Base-by-base conservation (phyloP, 2,329 filamentous ascomycete genomes). In the Curvularia sp. region DNA sequence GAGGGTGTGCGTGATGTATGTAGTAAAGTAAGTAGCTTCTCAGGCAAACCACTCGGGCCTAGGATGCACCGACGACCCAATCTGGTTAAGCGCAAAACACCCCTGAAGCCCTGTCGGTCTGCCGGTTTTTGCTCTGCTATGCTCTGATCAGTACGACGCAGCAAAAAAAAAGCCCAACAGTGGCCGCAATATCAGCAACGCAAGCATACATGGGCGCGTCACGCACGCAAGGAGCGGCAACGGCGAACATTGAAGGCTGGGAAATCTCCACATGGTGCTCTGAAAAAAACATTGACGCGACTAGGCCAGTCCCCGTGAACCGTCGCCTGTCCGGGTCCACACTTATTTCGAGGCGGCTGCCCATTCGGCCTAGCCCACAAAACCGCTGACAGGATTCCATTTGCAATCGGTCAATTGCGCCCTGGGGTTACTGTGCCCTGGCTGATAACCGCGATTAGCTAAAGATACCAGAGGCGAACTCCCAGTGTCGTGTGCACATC, bases 251-350 rank as follows among this genome's bases (percentile, higher is more conserved):
- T 18, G 46, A 39, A 23, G 51, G 46, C 46, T 41, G 30, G n/a
- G 36, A 23, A 21, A 41, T 50, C 51, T 55, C 51, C 51, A 55
- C 56, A 50, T 42, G 46, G 56, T 43, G 46, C 39, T 51, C 46
- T 51, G 46, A 55, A 50, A 50, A 55, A 50, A 55, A 39, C 47
- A 58, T 59, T 55, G 55, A 59, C 56, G 52, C 52, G 32, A 55
- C 56, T 59, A 48, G 55, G 51, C 38, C 34, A 5, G 34, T 50
- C 46, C 38, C 56, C 52, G 56, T 43, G 43, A 57, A 57, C 27
- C 50, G 55, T 54, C 18, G 25, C 42, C 21, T 47, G 45, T 15
- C 56, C 34, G 42, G 51, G 27, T 50, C 56, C 51, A 54, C 56
- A n/a, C 32, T 46, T 58, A 47, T 50, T 50, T 28, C 18, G 23